Base-by-base conservation (phyloP, 1,139 yeast genomes). In the Suhomyces choctaworum region DNA sequence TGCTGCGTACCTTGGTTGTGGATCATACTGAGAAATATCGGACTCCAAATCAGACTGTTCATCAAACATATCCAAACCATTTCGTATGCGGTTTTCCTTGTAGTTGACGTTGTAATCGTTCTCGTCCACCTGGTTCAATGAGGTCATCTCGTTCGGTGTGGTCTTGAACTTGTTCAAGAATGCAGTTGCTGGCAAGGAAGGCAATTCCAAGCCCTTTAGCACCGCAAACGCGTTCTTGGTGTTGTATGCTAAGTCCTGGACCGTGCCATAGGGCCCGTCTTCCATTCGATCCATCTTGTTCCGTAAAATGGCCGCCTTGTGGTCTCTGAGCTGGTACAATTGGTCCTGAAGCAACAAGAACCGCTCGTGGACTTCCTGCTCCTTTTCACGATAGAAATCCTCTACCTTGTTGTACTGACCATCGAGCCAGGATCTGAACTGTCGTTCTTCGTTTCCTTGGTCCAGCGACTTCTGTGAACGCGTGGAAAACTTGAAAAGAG, bases 341-440 rank as follows among this genome's bases (percentile, higher is more conserved):
- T 86, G 95, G 45, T 78, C 85, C 48, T 83, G 85, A 15, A 87
- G 54, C 7, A 82, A 54, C 11, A 79, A 59, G 47, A 76, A 82
- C 41, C 90, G 64, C 38, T 78, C 78, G 30, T 78, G 70, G 0
- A 75, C 78, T 26, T 78, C 82, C 21, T 67, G 66, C 50, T 85
- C 94, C 48, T 73, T 78, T 27, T 72, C 77, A 29, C 56, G 62
- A 54, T 73, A 86, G 52, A 86, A 86, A 0, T 27, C 38, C 31
- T 84, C 80, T 8, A 86, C 82, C 51, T 80, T 83, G 3, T 33
- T 41, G 15, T 81, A 64, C 51, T 86, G 80, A 0, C 48, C 39
- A 36, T 82, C 80, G 4, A 85, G 65, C 94, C 94, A 86, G 2
- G 48, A 52, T 12, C 67, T 45, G 45, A 86, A 87, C 23, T 25